Conservation (phyloP, 2,329 filamentous ascomycete genomes). For the Zalaria obscura region DNA sequence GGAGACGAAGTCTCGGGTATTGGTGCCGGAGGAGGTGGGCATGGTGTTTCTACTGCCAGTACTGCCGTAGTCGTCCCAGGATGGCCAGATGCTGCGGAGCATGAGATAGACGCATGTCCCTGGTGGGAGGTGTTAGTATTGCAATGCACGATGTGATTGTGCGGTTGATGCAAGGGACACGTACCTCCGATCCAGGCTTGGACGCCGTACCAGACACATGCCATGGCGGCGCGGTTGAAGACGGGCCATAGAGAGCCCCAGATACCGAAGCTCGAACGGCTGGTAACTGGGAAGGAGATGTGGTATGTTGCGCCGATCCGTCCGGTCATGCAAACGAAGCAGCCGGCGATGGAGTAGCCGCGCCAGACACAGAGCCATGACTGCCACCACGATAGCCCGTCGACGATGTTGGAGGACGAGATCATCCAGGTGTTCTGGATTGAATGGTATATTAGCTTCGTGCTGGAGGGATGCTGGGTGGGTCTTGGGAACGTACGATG, state of each 20-base stretch:
- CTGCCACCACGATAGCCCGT: conserved; percentile 42
- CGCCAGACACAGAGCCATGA: conserved; percentile 35
- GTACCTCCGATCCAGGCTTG: conserved; percentile 65
- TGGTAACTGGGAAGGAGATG: conserved; percentile 74
- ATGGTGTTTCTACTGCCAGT: conserved; percentile 51
- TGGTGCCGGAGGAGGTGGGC: conserved; percentile 49
- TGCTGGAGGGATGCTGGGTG: conserved; percentile 43
- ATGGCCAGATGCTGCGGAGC: conserved; percentile 70
- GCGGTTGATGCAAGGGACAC: conserved; percentile 27
- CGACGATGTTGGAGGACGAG: conserved; percentile 64
- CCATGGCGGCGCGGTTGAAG: conserved; percentile 74
- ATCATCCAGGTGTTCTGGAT: conserved; percentile 54
- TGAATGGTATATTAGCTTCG: conserved; percentile 35
- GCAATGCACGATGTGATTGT: too few relatives aligned
- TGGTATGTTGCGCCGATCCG: conserved; percentile 79
- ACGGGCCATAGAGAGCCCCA: conserved; percentile 85
- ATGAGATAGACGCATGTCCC: conserved; percentile 57
- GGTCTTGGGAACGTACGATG: conserved; percentile 43
- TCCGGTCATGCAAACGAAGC: conserved; percentile 64
- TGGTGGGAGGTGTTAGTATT: neutral
- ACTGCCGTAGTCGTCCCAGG: conserved; percentile 24
- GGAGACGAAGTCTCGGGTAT: conserved; percentile 59
- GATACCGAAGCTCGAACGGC: conserved; percentile 67
- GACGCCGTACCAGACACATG: conserved; percentile 79
- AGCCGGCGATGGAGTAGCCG: conserved; percentile 64